These are phyloP conservation scores for Xylariaceae sp. DNA, from an alignment of 2,329 filamentous ascomycete species.

Conservation along the genomic window DNA sequence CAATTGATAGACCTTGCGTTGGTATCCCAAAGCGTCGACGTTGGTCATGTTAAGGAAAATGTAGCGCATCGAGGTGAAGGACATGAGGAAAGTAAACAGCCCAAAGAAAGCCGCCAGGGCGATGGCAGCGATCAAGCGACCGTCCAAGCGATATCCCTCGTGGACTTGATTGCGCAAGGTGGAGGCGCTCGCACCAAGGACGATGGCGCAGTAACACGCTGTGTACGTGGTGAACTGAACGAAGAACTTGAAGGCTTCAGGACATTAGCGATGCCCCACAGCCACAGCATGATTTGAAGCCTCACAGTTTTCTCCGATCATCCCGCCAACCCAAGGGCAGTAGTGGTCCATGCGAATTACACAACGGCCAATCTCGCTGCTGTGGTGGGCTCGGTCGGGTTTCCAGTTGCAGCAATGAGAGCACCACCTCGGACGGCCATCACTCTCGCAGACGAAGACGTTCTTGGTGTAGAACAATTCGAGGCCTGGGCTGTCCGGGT, in stretches of 20 bases:
- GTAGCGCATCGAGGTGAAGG: slow-evolving; percentile 61
- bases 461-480: slow-evolving; percentile 76
- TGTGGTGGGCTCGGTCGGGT: slow-evolving; percentile 81
- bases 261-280: slow-evolving; percentile 14
- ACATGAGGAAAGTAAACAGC: slow-evolving; percentile 76
- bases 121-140: slow-evolving; percentile 58
- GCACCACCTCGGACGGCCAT: slow-evolving; percentile 84
- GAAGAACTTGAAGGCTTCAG: slow-evolving; percentile 80
- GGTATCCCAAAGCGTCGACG: slow-evolving; percentile 65
- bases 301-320: slow-evolving; percentile 72
- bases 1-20: slow-evolving; percentile 58
- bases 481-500: slow-evolving; percentile 58
- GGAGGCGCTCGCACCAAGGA: slow-evolving; percentile 56
- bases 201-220: slow-evolving; percentile 56
- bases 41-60: slow-evolving; percentile 71
- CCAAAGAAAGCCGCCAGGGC: slow-evolving; percentile 65
- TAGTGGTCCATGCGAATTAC: slow-evolving; percentile 91
- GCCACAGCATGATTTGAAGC: slow-evolving; percentile 5
- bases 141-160: slow-evolving; percentile 37
- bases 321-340: slow-evolving; percentile 93
- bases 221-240: slow-evolving; percentile 77
- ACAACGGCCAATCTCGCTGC: slow-evolving; percentile 71
- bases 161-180: slow-evolving; percentile 49
- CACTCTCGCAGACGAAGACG: slow-evolving; percentile 73
- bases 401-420: slow-evolving; percentile 80